phyloP scores from a whole-genome alignment of 495 filamentous ascomycete species.

The Umbilicaria muhlenbergii region DNA sequence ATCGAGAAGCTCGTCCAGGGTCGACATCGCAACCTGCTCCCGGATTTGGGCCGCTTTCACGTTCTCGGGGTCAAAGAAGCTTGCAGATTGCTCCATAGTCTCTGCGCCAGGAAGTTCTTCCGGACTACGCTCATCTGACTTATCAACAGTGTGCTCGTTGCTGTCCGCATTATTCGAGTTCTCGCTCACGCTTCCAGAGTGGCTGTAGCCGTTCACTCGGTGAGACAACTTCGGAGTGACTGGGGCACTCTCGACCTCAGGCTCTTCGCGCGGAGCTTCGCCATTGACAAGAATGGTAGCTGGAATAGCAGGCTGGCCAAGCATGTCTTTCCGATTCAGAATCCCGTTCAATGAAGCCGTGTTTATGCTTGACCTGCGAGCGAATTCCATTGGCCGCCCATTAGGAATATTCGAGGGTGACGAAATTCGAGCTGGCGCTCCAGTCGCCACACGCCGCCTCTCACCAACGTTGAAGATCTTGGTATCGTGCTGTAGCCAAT shows the following conservation, averaged over 20 bases:
- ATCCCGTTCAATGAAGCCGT: conserved; percentile 20
- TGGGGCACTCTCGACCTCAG: conserved; percentile 7
- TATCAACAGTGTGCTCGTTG: background rate
- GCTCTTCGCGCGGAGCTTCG: conserved; percentile 18
- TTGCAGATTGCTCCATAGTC: conserved; percentile 71
- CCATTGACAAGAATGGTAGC: conserved; percentile 33
- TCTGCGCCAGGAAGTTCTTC: conserved; percentile 18
- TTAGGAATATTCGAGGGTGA: too few relatives aligned
- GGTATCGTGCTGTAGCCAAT: conserved; percentile 93
- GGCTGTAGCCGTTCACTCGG: background rate
- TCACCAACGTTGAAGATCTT: conserved; percentile 96
- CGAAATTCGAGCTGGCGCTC: conserved; percentile 10
- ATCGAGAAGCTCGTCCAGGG: conserved; percentile 77
- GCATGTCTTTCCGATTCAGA: conserved; percentile 13
- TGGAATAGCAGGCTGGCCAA: conserved; percentile 26
- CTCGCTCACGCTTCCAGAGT: background rate
- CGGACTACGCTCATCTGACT: background rate
- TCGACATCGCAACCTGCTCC: conserved; percentile 84
- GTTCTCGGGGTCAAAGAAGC: conserved; percentile 90
- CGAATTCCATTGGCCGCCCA: conserved; percentile 26
- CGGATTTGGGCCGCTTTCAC: conserved; percentile 63
- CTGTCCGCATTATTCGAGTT: background rate
- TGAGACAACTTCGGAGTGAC: background rate
- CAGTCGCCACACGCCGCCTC: conserved; percentile 65
- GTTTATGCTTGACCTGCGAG: conserved; percentile 27